Evolutionary conservation across 73 alveolate species (phyloP).

Genomic region (Paramecium sexaurelia): DNA sequence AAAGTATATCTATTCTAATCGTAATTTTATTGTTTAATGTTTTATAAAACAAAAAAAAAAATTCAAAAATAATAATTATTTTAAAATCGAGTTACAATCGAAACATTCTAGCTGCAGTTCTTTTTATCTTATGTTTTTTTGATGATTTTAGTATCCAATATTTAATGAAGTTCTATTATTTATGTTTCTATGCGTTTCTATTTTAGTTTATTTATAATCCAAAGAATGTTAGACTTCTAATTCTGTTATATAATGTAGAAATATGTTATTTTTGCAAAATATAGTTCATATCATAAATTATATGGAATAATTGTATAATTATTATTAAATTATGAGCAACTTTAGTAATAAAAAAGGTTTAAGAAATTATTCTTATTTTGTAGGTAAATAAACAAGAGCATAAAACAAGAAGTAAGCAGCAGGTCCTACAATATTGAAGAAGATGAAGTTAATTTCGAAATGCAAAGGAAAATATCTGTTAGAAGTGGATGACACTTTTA

Average conservation of each 20-base stretch:
- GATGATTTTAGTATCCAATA: no score
- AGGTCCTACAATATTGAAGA: background rate
- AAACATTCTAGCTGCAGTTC: no score
- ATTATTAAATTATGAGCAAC: constrained; percentile 24
- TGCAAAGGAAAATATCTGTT: background rate
- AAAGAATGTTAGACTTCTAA: background rate
- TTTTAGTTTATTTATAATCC: background rate
- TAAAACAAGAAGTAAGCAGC: background rate
- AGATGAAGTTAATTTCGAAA: background rate
- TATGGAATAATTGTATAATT: constrained; percentile 17
- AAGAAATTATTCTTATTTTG: background rate
- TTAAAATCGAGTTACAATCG: background rate
- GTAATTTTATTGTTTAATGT: background rate
- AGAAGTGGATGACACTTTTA: background rate
- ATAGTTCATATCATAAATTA: background rate
- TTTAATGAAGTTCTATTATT: no score
- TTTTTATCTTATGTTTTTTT: no score
- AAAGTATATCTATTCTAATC: background rate
- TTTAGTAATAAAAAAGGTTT: constrained; percentile 38
- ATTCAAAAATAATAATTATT: background rate
- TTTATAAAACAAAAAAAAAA: background rate
- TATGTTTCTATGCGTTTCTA: no score
- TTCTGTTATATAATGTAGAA: background rate
- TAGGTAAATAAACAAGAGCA: background rate
- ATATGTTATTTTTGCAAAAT: background rate